Evolutionary conservation across 768 basidiomycete genomes (phyloP), one percentile per base, ranked within the genome.

Genomic region (Fistulinella prunicolor): DNA sequence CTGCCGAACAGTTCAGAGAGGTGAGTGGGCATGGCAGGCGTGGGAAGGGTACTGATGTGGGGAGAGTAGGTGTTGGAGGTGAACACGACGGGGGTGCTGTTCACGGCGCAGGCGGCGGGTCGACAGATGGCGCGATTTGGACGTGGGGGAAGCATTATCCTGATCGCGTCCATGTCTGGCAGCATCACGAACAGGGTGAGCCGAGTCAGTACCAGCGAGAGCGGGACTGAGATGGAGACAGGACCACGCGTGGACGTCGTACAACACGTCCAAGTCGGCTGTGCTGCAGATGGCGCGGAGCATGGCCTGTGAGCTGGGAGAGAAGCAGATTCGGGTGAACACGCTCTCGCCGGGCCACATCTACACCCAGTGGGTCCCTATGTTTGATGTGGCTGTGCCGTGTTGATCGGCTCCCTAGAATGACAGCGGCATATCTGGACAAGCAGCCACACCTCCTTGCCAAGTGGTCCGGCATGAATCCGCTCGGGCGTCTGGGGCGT

Each of bases 231-330:
- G 17, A 16, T 7, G 2, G 4, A 36, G 13, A 24, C 53, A 86
- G 87, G 85, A 81, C 54, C 84, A 86, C 55, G 78, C 81, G 1
- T 88, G 84, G 85, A 77, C 82, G 42, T 78, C 84, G 13, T 89
- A 89, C 68, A 88, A 89, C 66, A 74, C 78, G 40, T 85, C 83
- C 69, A 90, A 90, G 66, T 79, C 83, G 1, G 87, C 82, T 5
- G 85, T 90, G 16, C 66, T 89, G 35, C 87, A 90, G 66, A 88
- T 88, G 85, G 81, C 74, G 6, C 79, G 88, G 36, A 87, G 83
- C 63, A 84, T 90, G 85, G 87, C 87, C 4, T 88, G 85, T 59
- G 87, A 90, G 60, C 74, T 90, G 2, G 88, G 85, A 2, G 68
- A 60, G 29, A 70, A 81, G 62, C 68, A 73, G 2, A 88, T 90